Percentiles rank a stretch among this genome's conserved stretches.
Conservation (phyloP, 2,329 filamentous ascomycete species). For the Phyllosticta ampelicida region DNA sequence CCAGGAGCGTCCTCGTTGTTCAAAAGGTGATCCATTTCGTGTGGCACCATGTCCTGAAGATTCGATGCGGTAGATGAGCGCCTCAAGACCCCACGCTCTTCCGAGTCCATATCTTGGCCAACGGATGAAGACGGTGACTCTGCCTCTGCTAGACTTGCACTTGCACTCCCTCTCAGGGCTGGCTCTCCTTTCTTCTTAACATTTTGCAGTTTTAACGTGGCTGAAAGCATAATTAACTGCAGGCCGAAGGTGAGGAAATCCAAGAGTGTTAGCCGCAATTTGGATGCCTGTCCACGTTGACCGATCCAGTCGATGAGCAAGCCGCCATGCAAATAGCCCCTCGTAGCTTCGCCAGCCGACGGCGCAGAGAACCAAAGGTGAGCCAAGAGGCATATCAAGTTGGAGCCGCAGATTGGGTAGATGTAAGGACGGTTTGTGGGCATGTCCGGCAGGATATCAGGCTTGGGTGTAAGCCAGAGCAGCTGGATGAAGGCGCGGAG, state of each 20-base stretch:
- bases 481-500: slow-evolving; percentile 46
- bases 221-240: slow-evolving; percentile 47
- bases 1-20: slow-evolving; percentile 9
- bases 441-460: slow-evolving; percentile 39
- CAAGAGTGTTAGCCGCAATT: slow-evolving; percentile 40
- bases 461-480: slow-evolving; percentile 49
- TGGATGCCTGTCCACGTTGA: slow-evolving; percentile 46
- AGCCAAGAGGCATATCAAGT: slow-evolving; percentile 45
- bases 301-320: slow-evolving; percentile 56
- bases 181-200: slow-evolving; percentile 25
- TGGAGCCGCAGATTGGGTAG: slow-evolving; percentile 43
- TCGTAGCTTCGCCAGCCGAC: slow-evolving; percentile 36
- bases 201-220: slow-evolving; percentile 42
- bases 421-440: slow-evolving; percentile 44
- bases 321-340: slow-evolving; percentile 50
- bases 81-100: slow-evolving; percentile 46
- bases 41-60: neutral
- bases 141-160: slow-evolving; percentile 17
- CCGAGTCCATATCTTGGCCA: slow-evolving; percentile 46
- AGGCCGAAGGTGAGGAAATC: slow-evolving; percentile 45
- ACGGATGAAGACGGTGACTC: slow-evolving; percentile 4
- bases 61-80: slow-evolving; percentile 14
- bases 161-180: slow-evolving; percentile 7
- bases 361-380: slow-evolving; percentile 36
- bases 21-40: slow-evolving; percentile 3